Evolutionary conservation across 2,329 filamentous ascomycete genomes (phyloP).

Genomic region (Nemania sp.): DNA sequence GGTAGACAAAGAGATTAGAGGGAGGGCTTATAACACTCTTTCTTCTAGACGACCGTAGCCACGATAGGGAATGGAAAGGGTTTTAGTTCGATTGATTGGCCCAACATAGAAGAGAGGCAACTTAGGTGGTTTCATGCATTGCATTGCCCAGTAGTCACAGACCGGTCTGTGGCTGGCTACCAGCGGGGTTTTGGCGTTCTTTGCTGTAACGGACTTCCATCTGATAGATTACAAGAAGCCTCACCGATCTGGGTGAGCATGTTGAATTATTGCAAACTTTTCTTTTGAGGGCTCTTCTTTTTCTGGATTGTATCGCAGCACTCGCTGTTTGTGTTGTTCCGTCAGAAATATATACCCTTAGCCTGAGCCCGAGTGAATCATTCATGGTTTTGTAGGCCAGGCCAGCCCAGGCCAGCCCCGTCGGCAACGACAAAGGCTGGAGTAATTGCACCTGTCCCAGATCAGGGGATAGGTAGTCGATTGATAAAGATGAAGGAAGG

Average conservation of each 20-base stretch:
- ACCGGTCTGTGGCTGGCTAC: conserved; percentile 10
- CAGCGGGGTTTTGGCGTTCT: conserved; percentile 18
- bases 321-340: background rate
- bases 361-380: background rate
- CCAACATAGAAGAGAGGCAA: conserved; percentile 8
- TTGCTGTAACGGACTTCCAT: conserved; percentile 13
- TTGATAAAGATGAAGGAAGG: too few relatives aligned
- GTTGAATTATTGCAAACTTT: background rate
- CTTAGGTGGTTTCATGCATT: conserved; percentile 17
- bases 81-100: conserved; percentile 5
- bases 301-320: too few relatives aligned
- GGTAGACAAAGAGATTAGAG: background rate
- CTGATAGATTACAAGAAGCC: conserved; percentile 19
- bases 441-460: too few relatives aligned
- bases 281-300: background rate
- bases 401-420: too few relatives aligned
- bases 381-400: too few relatives aligned
- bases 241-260: conserved; percentile 9
- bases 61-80: background rate
- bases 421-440: too few relatives aligned
- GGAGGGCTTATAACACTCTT: background rate
- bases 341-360: background rate
- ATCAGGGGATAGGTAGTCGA: too few relatives aligned
- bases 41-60: background rate
- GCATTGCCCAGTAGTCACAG: conserved; percentile 17